Conservation (phyloP, 805 yeast genomes). For the Wickerhamiella azyma region DNA sequence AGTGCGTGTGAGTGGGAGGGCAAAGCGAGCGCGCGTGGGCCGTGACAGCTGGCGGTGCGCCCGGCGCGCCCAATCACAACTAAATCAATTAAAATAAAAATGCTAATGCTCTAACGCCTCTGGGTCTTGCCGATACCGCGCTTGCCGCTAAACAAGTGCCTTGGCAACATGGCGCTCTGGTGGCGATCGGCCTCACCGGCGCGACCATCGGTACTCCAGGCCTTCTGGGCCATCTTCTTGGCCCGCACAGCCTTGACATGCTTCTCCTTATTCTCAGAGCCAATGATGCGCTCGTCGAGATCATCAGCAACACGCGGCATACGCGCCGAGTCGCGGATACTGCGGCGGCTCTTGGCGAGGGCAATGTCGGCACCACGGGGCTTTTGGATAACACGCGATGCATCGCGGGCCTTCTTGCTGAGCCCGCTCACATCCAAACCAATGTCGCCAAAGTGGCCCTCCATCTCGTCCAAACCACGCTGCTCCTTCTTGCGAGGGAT, state of each 20-base stretch:
- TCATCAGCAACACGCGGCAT: conserved; percentile 60
- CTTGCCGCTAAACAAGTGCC: conserved; percentile 92
- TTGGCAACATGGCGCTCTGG: conserved; percentile 69
- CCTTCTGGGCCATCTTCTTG: conserved; percentile 82
- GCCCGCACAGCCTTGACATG: conserved; percentile 78
- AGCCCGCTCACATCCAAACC: conserved; percentile 76
- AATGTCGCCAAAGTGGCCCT: conserved; percentile 72
- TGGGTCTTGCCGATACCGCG: conserved; percentile 91
- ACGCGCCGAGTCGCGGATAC: conserved; percentile 26
- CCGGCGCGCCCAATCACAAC: neutral
- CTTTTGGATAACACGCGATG: conserved; percentile 20
- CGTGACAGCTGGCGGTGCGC: no score
- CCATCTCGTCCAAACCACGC: conserved; percentile 58
- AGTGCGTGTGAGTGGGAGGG: no score
- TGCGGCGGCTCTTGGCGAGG: conserved; percentile 37
- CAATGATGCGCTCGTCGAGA: conserved; percentile 39
- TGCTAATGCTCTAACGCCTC: conserved; percentile 44
- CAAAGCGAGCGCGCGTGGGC: no score
- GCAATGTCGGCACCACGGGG: conserved; percentile 68
- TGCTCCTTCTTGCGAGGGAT: conserved; percentile 73
- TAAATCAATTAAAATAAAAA: neutral
- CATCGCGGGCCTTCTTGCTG: conserved; percentile 35
- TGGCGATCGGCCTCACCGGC: conserved; percentile 96
- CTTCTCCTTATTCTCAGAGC: conserved; percentile 33
- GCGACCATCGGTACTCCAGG: conserved; percentile 81